A percentile compares a stretch with the other conserved stretches of the same genome.
Evolutionary conservation across 116 monocot genomes (phyloP).

Genomic region (Phalaenopsis hybrid): DNA sequence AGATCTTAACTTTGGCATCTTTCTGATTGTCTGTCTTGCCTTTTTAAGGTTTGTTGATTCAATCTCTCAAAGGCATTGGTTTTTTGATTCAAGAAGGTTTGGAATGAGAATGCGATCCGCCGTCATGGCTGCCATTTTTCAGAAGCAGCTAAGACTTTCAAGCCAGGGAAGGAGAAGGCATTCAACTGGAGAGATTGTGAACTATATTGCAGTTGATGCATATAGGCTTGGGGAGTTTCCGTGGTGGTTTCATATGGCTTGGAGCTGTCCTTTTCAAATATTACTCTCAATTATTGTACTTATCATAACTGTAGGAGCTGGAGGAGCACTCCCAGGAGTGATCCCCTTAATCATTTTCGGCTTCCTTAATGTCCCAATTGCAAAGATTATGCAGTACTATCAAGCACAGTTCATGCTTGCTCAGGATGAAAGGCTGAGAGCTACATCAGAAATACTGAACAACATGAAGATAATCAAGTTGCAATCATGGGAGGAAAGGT

Average conservation of each 20-base stretch:
- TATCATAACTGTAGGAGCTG: slow-evolving; percentile 37
- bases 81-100: slow-evolving; percentile 50
- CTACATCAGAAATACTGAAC: slow-evolving; percentile 57
- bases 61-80: slow-evolving; percentile 72
- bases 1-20: slow-evolving; percentile 18
- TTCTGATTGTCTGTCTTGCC: slow-evolving; percentile 28
- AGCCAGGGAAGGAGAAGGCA: slow-evolving; percentile 37
- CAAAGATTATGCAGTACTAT: slow-evolving; percentile 51
- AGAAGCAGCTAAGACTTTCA: slow-evolving; percentile 61
- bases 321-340: slow-evolving; percentile 49
- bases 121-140: slow-evolving; percentile 54
- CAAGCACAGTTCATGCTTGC: slow-evolving; percentile 61
- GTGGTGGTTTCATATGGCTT: slow-evolving; percentile 75
- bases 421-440: slow-evolving; percentile 62
- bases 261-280: slow-evolving; percentile 60
- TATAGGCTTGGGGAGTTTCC: slow-evolving; percentile 78
- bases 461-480: slow-evolving; percentile 75
- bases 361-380: slow-evolving; percentile 62
- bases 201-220: slow-evolving; percentile 77
- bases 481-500: slow-evolving; percentile 77
- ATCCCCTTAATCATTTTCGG: slow-evolving; percentile 45
- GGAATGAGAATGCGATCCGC: slow-evolving; percentile 84
- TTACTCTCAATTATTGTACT: slow-evolving; percentile 38
- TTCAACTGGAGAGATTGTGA: slow-evolving; percentile 67
- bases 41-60: slow-evolving; percentile 49